A percentile compares a stretch with the other conserved stretches of the same genome.
phyloP scores from a whole-genome alignment of 176 grass and related monocot species.

The Avena insularis region DNA sequence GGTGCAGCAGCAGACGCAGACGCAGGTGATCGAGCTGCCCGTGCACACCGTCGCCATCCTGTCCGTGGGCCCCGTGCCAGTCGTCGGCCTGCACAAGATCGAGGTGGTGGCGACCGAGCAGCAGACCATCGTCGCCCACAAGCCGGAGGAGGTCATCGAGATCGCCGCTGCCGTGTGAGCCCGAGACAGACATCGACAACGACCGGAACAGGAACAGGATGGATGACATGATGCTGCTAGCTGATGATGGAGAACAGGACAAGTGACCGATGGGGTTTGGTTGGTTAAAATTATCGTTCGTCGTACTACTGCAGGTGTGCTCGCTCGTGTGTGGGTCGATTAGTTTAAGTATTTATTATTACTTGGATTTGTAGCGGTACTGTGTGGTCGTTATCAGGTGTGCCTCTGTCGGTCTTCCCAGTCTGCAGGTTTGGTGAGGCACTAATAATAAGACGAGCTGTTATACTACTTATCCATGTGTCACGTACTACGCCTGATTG shows the following conservation, averaged over 20 bases:
- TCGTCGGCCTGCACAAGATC: slow-evolving; percentile 71
- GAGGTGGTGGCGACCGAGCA: slow-evolving; percentile 41
- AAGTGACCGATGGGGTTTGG: too few species aligned
- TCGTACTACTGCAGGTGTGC: not conserved
- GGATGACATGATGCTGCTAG: too few species aligned
- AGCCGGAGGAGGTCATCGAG: slow-evolving; percentile 50
- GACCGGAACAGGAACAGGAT: too few species aligned
- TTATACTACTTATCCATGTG: slow-evolving; percentile 6
- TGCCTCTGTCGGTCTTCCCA: not conserved
- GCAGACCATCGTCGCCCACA: not conserved
- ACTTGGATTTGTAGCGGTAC: not conserved
- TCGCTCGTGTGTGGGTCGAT: not conserved
- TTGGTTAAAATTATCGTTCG: too few species aligned
- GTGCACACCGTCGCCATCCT: slow-evolving; percentile 60
- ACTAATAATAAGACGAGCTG: slow-evolving; percentile 32
- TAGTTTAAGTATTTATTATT: not conserved
- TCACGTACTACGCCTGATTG: not conserved
- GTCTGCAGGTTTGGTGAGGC: not conserved
- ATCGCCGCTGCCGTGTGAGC: slow-evolving; percentile 48
- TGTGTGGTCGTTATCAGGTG: not conserved
- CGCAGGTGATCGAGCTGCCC: slow-evolving; percentile 56
- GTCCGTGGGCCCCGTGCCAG: slow-evolving; percentile 58
- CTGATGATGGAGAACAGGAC: too few species aligned
- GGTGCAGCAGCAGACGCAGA: not conserved
- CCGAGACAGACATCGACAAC: not conserved